Evolutionary conservation across 306 rosid genomes (phyloP), one percentile per base, ranked within the genome.

Genomic region (Albizia julibrissin): DNA sequence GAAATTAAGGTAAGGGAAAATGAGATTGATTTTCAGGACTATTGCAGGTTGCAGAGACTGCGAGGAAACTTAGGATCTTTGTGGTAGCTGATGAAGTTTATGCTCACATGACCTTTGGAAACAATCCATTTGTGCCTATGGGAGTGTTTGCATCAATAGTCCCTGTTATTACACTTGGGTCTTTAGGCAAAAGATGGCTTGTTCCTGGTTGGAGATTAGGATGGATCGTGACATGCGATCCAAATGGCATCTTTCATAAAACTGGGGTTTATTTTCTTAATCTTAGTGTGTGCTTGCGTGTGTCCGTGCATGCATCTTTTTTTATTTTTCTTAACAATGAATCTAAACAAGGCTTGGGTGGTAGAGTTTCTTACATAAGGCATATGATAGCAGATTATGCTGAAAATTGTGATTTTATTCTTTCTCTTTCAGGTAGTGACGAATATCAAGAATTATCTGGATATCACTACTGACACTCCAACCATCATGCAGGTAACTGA

Each of bases 201-300:
- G 85, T 91, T 88, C 93, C 92, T 56, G 96, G 96, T 72, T 90
- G 91, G 96, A 84, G 89, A 83, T n/a, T 87, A 77, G 94, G 97
- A 31, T 92, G 91, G 94, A 79, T 92, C 39, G 90, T 88, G 80
- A 82, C 85, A 75, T 82, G 79, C 69, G 97, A 92, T 76, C 88
- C 91, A 34, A 43, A 58, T 67, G 87, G 83, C 72, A 81, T 90
- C 70, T 84, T 90, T 49, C 77, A 75, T 18, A 77, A 87, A 83
- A 65, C 90, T 21, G 89, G 92, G 91, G 96, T 91, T 42, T 2
- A 8, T 70, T 22, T 42, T 70, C 10, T 43, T 69, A 27, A 16
- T 37, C n/a, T 21, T 69, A 56, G 65, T 58, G 14, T 10, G 26
- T 37, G 26, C 27, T 56, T 40, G 29, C 15, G 5, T 16, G 44